A percentile compares a stretch with the other conserved stretches of the same genome.
These are phyloP conservation scores for Juncus effusus DNA, from an alignment of 176 grass and related monocot genomes.

Conservation along the genomic window DNA sequence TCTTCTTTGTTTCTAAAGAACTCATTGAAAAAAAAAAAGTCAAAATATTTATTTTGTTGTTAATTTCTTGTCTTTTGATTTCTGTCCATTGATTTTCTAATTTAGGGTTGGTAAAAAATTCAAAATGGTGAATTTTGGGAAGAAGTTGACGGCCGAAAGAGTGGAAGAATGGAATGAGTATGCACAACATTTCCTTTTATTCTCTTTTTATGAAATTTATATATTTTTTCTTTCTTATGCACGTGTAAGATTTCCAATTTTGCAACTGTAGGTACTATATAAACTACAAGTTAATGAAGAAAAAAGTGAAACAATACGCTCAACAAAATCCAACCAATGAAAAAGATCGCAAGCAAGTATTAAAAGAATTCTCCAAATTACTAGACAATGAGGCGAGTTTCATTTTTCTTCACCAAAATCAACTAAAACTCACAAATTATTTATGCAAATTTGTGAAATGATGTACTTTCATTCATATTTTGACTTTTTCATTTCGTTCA, in stretches of 20 bases:
- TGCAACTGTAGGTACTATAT: constrained; percentile 67
- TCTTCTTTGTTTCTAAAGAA: too few species aligned
- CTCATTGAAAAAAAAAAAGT: too few species aligned
- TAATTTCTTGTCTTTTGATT: not conserved
- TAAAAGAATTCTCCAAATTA: constrained; percentile 86
- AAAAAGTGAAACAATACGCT: constrained; percentile 84
- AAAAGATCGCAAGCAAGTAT: constrained; percentile 49
- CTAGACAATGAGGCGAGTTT: constrained; percentile 79
- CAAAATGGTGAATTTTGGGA: constrained; percentile 89
- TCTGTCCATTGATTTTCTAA: not conserved
- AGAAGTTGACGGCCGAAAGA: constrained; percentile 60
- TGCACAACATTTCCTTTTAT: constrained; percentile 20
- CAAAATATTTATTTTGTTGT: not conserved
- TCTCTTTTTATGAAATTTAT: not conserved
- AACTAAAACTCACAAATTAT: not conserved
- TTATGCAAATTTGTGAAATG: constrained; percentile 1
- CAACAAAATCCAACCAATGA: constrained; percentile 57
- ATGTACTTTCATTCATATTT: not conserved
- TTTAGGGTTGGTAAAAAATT: not conserved
- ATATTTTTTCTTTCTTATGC: constrained; percentile 3
- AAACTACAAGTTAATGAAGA: constrained; percentile 99
- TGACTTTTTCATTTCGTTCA: constrained; percentile 22
- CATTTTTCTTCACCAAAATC: constrained; percentile 6
- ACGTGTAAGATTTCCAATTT: constrained; percentile 7
- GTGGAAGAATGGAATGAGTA: constrained; percentile 82